A percentile compares a stretch with the other conserved stretches of the same genome.
These are phyloP conservation scores for Fusarium marasasianum DNA, from an alignment of 2,329 filamentous ascomycete genomes.

Conservation along the genomic window DNA sequence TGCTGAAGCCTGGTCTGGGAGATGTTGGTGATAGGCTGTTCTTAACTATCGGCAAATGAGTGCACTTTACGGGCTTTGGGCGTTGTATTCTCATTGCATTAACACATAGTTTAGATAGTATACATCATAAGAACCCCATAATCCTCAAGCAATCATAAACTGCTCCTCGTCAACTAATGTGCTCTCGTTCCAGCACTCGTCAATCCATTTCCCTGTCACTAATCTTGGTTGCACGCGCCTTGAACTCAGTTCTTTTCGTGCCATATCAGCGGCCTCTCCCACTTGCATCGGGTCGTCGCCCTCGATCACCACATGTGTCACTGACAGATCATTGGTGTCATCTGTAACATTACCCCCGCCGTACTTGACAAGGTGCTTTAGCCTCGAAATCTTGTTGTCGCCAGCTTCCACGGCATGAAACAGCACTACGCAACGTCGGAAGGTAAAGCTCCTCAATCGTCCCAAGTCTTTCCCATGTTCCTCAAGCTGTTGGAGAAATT, in stretches of 20 bases:
- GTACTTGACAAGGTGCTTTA: conserved; percentile 71
- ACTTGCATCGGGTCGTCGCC: conserved; percentile 52
- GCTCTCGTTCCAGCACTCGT: conserved; percentile 80
- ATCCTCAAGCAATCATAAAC: conserved; percentile 50
- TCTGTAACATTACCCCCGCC: conserved; percentile 70
- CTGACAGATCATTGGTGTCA: conserved; percentile 57
- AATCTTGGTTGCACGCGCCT: conserved; percentile 70
- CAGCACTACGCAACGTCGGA: conserved; percentile 57
- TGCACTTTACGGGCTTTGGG: not conserved
- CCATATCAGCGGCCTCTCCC: conserved; percentile 50
- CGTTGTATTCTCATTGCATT: conserved; percentile 13
- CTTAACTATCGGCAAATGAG: conserved; percentile 84
- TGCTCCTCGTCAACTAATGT: conserved; percentile 84
- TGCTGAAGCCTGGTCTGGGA: conserved; percentile 90
- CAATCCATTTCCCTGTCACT: conserved; percentile 77
- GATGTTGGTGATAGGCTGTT: conserved; percentile 93
- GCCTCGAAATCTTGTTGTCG: conserved; percentile 51
- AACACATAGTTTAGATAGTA: conserved; percentile 33
- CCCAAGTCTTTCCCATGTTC: conserved; percentile 63
- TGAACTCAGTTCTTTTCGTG: conserved; percentile 58
- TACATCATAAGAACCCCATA: conserved; percentile 29
- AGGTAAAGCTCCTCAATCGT: conserved; percentile 62
- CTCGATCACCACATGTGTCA: conserved; percentile 78
- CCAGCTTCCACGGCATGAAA: conserved; percentile 48
- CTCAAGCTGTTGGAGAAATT: conserved; percentile 65